Evolutionary conservation across 139 green algal genomes (phyloP), one percentile per base, ranked within the genome.

Genomic region (Chlorella sp.): DNA sequence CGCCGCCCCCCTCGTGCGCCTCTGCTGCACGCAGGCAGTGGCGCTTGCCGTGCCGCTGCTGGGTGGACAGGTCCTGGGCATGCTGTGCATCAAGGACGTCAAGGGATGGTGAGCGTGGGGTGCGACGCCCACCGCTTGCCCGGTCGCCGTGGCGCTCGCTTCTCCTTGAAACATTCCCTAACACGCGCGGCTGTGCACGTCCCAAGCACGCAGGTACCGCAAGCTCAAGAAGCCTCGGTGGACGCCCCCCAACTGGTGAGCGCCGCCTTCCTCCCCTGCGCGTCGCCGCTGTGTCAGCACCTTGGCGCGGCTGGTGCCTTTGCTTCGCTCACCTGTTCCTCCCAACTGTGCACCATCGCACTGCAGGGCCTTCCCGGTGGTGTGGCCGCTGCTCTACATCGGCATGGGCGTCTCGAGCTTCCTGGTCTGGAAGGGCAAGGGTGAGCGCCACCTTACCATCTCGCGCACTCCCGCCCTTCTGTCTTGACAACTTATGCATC

Each of bases 161-260:
- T n/a, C n/a, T n/a, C n/a, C n/a, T n/a, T n/a, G n/a, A n/a, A n/a
- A n/a, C n/a, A n/a, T n/a, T n/a, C n/a, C n/a, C n/a, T n/a, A n/a
- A n/a, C n/a, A n/a, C n/a, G n/a, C n/a, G n/a, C 42, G 17, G 42
- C 10, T 55, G 10, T 55, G 10, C 42, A 55, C 42, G 42, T 55
- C 17, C 42, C 42, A 55, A 55, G 42, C 42, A 55, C 61, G 20
- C 61, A 67, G 61, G 61, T 67, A 67, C 61, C 33, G 22, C 23
- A 67, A 67, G 61, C n/a, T 67, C 61, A 67, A 67, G 61, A 67
- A 67, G 61, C 61, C 61, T 6, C 61, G 61, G 2, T 67, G 61
- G 61, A 67, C 61, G 29, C 61, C 61, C 61, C 61, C 61, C 2
- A 35, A 35, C 27, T 67, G 51, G 51, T 62, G 51, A 22, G 51